Base-by-base conservation (phyloP, 2,329 filamentous ascomycete genomes). In the Lachnellula cervina region DNA sequence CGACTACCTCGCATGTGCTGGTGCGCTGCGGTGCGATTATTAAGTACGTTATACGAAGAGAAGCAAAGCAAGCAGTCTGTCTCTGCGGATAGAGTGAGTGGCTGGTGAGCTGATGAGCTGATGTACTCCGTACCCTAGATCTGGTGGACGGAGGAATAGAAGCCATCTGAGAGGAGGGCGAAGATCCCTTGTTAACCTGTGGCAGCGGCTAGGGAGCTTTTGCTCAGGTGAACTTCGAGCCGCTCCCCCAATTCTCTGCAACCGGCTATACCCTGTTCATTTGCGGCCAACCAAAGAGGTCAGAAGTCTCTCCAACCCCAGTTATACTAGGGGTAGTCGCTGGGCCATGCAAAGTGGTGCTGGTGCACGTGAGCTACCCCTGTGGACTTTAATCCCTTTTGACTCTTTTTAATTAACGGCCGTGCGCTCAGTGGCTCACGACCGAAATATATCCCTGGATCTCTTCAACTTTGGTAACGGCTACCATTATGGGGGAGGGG, bases 391-490 rank as follows among this genome's bases (percentile, higher is more conserved):
- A 44, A 44, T 50, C 48, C 48, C 14, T 23, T 38, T 38, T 19
- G 9, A 40, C 7, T 14, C 5, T 17, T 19, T 50, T 42, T 49
- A 56, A 57, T 59, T 52, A 55, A 50, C 44, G 47, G 28, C 17
- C 6, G 35, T 14, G 13, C 47, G 45, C 28, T 55, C 23, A 61
- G 32, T 61, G 59, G 59, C 52, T 43, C 48, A 25, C 28, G 37
- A 35, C 57, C 43, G 13, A 56, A 47, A 53, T 52, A 56, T 23
- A 46, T 52, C 58, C 56, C 51, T 50, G 49, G 21, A 42, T 21
- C 21, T 37, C n/a, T 46, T 48, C 50, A 50, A 55, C 19, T 57
- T 44, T 57, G 57, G 54, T 56, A 57, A 35, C 57, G 28, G 50
- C 19, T 52, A 49, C 45, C 37, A 34, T 23, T 48, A 49, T 52